Conservation (phyloP, 805 yeast species). For the Wickerhamiella galacta region DNA sequence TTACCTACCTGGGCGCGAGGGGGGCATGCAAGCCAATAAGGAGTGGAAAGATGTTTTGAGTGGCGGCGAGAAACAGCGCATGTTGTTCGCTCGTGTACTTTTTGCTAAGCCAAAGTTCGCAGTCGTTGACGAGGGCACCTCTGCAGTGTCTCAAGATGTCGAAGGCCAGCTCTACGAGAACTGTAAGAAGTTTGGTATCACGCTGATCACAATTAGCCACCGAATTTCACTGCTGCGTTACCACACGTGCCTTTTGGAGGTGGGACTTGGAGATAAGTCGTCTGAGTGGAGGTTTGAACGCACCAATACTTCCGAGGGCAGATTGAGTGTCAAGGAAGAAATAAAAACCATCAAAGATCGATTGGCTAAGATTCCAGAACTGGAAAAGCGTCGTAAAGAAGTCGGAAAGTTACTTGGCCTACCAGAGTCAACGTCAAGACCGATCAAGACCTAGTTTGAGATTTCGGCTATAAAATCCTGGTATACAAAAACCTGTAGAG, state of each 20-base stretch:
- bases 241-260: constrained; percentile 59
- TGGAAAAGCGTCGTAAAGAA: constrained; percentile 44
- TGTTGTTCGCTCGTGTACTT: constrained; percentile 70
- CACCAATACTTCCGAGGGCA: constrained; percentile 47
- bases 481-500: too few relatives aligned
- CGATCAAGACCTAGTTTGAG: constrained; percentile 1
- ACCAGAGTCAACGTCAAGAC: constrained; percentile 1
- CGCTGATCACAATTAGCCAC: constrained; percentile 69
- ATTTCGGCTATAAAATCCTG: too few relatives aligned
- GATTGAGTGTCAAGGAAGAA: constrained; percentile 56
- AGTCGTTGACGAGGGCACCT: constrained; percentile 82
- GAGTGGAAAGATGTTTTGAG: constrained; percentile 85
- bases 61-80: constrained; percentile 92
- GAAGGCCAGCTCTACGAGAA: constrained; percentile 74
- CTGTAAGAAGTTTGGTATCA: constrained; percentile 50
- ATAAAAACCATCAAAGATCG: constrained; percentile 48
- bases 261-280: constrained; percentile 35
- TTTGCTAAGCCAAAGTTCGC: constrained; percentile 71
- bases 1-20: constrained; percentile 53
- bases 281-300: constrained; percentile 43
- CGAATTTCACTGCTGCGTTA: constrained; percentile 71
- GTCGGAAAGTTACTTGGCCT: constrained; percentile 25
- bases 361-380: constrained; percentile 37
- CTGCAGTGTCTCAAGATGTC: constrained; percentile 78
- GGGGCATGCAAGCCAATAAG: constrained; percentile 31